These are phyloP conservation scores for Aegle marmelos DNA, from an alignment of 345 rosid species.

Conservation along the genomic window DNA sequence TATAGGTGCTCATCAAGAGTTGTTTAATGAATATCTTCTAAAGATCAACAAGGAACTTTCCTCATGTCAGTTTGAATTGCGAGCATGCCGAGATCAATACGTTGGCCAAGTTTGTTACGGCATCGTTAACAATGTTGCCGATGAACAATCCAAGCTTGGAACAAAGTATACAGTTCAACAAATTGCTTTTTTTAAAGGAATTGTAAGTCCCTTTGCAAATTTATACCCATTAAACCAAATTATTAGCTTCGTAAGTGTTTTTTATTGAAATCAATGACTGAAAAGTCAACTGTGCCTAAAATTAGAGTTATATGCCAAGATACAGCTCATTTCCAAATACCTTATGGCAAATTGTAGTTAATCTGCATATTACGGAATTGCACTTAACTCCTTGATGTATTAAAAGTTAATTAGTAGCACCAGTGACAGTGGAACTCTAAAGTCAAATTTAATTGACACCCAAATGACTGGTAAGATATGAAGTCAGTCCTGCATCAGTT, in stretches of 20 bases:
- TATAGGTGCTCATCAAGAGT: slow-evolving; percentile 45
- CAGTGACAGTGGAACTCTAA: not conserved
- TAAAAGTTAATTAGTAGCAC: too few relatives aligned
- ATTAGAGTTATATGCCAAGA: not conserved
- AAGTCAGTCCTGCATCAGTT: not conserved
- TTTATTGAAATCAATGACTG: not conserved
- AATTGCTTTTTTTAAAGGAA: slow-evolving; percentile 74
- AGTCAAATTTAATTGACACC: not conserved
- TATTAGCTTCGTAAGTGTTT: not conserved
- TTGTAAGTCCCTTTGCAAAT: slow-evolving; percentile 47
- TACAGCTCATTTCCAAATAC: not conserved
- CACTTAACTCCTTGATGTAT: not conserved
- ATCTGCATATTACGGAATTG: not conserved
- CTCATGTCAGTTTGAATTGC: slow-evolving; percentile 67
- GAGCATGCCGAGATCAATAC: slow-evolving; percentile 75
- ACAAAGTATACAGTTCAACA: slow-evolving; percentile 79
- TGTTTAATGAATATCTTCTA: slow-evolving; percentile 64
- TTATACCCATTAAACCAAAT: not conserved
- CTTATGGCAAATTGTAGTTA: too few relatives aligned
- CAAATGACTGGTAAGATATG: not conserved
- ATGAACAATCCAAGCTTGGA: slow-evolving; percentile 90
- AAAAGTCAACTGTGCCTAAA: not conserved
- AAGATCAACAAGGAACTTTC: slow-evolving; percentile 88
- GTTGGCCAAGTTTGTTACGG: slow-evolving; percentile 79
- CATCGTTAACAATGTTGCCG: slow-evolving; percentile 71